Evolutionary conservation across 202 grass and related monocot species (phyloP), one percentile per base, ranked within the genome.

Genomic region (Miscanthus sacchariflorus): DNA sequence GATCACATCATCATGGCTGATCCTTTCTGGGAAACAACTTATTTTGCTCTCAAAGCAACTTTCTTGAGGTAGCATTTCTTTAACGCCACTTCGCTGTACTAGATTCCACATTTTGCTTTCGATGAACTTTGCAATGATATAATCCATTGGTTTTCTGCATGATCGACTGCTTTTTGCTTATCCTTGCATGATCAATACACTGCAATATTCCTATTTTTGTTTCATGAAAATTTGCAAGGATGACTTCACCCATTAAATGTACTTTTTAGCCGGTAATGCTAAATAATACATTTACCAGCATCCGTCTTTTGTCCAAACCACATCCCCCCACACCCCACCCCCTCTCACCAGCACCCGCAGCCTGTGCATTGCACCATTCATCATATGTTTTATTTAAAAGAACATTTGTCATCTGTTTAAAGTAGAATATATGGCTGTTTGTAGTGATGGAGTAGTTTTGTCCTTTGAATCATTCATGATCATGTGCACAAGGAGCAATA

Each of bases 1-100:
- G 94, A 96, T 96, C 58, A 95, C 39, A 70, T 58, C 89, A 66
- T 76, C 50, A 33, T 83, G 68, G 73, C 89, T 96, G 94, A 95
- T 93, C 92, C 96, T 98, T 96, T 76, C 64, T 67, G 0, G 5
- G n/a, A 78, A 84, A 80, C 10, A 45, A n/a, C 0, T 77, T 88
- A 3, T 52, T 90, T 76, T 81, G 61, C 5, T 44, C 19, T 9
- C 81, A 43, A 54, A 24, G 2, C 65, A 68, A 58, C 2, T 36
- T 49, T 79, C 25, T 14, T 25, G 3, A 13, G 7, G 17, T 36
- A 0, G 4, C 0, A 44, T 66, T 42, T 82, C 11, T 61, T 4
- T 14, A 70, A 3, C 19, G 7, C 3, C 2, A 40, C 11, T 58
- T 21, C 0, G 11, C 4, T 18, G 11, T 1, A 49, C 13, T 82